Percentiles rank a stretch among this genome's conserved stretches.
phyloP scores from a whole-genome alignment of 169 alveolate genomes.

The Plasmodium chabaudi region DNA sequence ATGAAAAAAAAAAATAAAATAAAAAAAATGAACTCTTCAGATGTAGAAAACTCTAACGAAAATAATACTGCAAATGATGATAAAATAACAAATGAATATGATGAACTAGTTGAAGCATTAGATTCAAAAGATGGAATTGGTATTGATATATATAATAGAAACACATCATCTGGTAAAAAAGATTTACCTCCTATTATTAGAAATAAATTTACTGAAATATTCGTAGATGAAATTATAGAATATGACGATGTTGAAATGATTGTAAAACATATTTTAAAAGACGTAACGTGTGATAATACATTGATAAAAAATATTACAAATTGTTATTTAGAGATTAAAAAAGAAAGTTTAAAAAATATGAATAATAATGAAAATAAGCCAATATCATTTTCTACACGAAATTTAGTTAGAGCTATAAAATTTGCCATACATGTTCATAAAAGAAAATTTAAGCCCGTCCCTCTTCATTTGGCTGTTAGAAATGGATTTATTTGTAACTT shows the following conservation, averaged over 20 bases:
- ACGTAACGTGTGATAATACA: conserved; percentile 56
- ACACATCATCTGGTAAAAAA: conserved; percentile 95
- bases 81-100: neutral
- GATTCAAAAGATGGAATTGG: conserved; percentile 80
- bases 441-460: conserved; percentile 41
- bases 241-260: conserved; percentile 80
- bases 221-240: conserved; percentile 93
- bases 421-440: conserved; percentile 54
- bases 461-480: conserved; percentile 28
- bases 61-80: conserved; percentile 51
- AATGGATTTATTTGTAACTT: conserved; percentile 63
- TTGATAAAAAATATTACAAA: conserved; percentile 76
- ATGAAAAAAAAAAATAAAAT: conserved; percentile 21
- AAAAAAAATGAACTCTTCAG: neutral
- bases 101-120: neutral
- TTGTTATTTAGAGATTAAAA: conserved; percentile 77
- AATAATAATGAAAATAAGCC: conserved; percentile 30
- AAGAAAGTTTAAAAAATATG: conserved; percentile 50
- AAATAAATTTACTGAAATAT: conserved; percentile 95
- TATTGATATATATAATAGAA: conserved; percentile 90
- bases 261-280: conserved; percentile 74
- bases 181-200: conserved; percentile 95
- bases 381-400: conserved; percentile 62
- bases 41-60: conserved; percentile 48
- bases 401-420: conserved; percentile 66